These are phyloP conservation scores for Typha latifolia DNA, from an alignment of 176 grass and related monocot species.

Conservation along the genomic window DNA sequence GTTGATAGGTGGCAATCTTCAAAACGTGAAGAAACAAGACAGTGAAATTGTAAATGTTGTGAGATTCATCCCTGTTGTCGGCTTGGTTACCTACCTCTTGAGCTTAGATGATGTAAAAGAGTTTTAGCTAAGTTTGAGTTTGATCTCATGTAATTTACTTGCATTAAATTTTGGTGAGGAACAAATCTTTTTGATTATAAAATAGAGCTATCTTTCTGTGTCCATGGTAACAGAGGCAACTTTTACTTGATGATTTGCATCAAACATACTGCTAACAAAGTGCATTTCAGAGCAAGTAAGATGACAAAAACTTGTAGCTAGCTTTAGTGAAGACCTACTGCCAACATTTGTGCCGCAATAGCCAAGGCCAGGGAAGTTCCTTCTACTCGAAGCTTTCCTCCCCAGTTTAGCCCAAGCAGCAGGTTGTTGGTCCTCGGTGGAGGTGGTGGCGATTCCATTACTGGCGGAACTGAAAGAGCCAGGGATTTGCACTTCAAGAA, in stretches of 20 bases:
- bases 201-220: not conserved
- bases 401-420: conserved; percentile 37
- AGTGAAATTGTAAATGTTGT: conserved; percentile 30
- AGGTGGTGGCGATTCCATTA: conserved; percentile 14
- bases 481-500: not conserved
- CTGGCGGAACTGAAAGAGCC: conserved; percentile 12
- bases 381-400: conserved; percentile 18
- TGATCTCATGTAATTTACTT: not conserved
- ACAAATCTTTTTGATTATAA: not conserved
- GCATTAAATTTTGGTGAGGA: conserved; percentile 6
- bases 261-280: not conserved
- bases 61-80: conserved; percentile 67
- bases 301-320: conserved; percentile 3
- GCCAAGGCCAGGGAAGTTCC: conserved; percentile 15
- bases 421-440: conserved; percentile 34
- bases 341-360: conserved; percentile 22
- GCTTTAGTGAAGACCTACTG: conserved; percentile 30
- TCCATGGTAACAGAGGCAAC: not conserved
- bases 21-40: conserved; percentile 42
- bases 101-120: conserved; percentile 29
- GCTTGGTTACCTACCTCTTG: conserved; percentile 58
- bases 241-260: not conserved
- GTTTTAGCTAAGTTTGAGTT: conserved; percentile 4
- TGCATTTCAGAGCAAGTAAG: not conserved
- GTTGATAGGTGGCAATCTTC: conserved; percentile 73